Percentiles rank a stretch among this genome's conserved stretches.
These are phyloP conservation scores for Globisporangium cystogenes DNA, from an alignment of 352 stramenopile species.

Conservation along the genomic window DNA sequence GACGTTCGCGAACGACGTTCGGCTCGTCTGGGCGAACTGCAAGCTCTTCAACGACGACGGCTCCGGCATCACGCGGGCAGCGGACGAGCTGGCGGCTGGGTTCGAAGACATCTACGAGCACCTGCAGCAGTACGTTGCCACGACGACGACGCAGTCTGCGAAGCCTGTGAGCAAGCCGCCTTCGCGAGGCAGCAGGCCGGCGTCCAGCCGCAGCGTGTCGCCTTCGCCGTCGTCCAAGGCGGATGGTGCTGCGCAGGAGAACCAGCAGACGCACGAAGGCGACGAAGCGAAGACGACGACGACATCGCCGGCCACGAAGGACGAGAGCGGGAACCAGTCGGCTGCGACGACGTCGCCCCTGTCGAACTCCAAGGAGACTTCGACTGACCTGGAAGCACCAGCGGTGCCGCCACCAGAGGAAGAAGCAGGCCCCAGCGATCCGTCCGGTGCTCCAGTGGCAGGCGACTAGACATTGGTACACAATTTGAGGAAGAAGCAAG, in stretches of 20 bases:
- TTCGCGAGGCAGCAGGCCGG: background rate
- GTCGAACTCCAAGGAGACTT: background rate
- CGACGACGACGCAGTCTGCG: background rate
- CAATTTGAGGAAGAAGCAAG: too few species aligned
- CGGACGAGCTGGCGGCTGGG: slow-evolving; percentile 52
- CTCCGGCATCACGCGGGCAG: slow-evolving; percentile 69
- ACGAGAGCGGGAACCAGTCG: background rate
- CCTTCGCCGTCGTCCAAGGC: background rate
- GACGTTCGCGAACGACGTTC: slow-evolving; percentile 67
- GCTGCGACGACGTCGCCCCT: too few species aligned
- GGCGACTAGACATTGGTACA: too few species aligned
- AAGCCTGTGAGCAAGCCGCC: slow-evolving; percentile 2
- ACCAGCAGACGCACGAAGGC: background rate
- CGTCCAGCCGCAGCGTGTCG: background rate
- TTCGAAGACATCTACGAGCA: slow-evolving; percentile 63
- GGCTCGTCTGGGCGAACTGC: slow-evolving; percentile 82
- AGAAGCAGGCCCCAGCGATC: background rate
- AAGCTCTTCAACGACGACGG: slow-evolving; percentile 83
- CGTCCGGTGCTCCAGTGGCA: background rate
- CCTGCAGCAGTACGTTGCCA: slow-evolving; percentile 21
- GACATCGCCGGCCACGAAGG: background rate
- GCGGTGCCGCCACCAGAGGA: background rate
- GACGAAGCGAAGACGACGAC: background rate
- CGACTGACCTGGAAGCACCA: too few species aligned
- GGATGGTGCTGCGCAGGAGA: too few species aligned